Evolutionary conservation across 495 filamentous ascomycete species (phyloP).

Genomic region (Penicillium daleae): DNA sequence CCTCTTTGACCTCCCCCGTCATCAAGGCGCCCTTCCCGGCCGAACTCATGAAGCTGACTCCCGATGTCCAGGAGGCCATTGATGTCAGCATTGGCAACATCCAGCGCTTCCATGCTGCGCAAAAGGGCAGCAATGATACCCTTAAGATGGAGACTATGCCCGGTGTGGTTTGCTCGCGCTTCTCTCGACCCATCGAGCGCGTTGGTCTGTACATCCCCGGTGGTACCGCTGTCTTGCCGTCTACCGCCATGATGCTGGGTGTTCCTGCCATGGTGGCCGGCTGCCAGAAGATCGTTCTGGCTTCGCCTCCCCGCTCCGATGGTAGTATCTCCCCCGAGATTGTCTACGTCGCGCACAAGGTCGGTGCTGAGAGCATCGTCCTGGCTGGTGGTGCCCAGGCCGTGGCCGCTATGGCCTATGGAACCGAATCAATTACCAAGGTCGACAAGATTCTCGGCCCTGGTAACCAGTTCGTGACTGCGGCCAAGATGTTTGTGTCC

Average conservation of each 20-base stretch:
- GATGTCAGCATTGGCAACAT: conserved; percentile 94
- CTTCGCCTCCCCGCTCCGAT: conserved; percentile 87
- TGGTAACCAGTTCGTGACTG: conserved; percentile 98
- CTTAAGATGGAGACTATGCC: conserved; percentile 95
- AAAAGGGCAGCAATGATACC: conserved; percentile 73
- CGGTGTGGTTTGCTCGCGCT: conserved; percentile 91
- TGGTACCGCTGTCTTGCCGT: conserved; percentile 93
- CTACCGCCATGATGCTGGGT: conserved; percentile 95
- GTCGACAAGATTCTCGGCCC: conserved; percentile 99
- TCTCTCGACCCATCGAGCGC: conserved; percentile 87
- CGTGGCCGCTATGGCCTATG: conserved; percentile 74
- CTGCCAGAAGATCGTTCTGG: conserved; percentile 93
- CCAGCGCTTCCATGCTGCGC: conserved; percentile 86
- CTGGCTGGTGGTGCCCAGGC: conserved; percentile 95
- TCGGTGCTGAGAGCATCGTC: conserved; percentile 93
- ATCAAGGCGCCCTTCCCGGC: conserved; percentile 84
- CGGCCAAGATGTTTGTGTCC: conserved; percentile 94
- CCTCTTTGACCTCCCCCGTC: conserved; percentile 83
- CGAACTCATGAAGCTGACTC: conserved; percentile 79
- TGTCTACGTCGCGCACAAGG: conserved; percentile 96
- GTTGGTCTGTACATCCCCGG: conserved; percentile 96
- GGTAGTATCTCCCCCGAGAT: conserved; percentile 94
- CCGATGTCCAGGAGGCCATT: conserved; percentile 86
- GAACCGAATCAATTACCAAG: conserved; percentile 79
- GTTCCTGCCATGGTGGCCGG: conserved; percentile 97